phyloP scores from a whole-genome alignment of 345 rosid genomes.

The Lumnitzera littorea region DNA sequence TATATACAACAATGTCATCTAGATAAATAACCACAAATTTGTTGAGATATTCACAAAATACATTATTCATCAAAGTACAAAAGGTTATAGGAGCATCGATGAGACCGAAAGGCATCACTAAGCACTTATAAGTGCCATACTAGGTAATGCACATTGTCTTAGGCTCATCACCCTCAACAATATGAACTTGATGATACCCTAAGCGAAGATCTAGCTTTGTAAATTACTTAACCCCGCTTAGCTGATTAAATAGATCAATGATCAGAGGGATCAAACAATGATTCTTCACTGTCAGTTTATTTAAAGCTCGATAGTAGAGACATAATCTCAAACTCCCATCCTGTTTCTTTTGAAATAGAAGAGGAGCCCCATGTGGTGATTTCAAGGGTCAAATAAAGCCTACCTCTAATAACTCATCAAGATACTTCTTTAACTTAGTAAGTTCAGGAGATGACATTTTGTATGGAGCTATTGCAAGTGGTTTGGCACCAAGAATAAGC shows the following conservation, averaged over 20 bases:
- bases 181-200: too few species aligned
- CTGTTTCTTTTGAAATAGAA: too few species aligned
- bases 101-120: too few species aligned
- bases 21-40: not conserved
- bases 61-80: slow-evolving; percentile 4
- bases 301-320: too few species aligned
- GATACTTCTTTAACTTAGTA: not conserved
- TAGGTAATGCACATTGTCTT: not conserved
- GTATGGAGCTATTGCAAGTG: not conserved
- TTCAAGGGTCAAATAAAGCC: not conserved
- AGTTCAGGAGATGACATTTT: not conserved
- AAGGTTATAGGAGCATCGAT: not conserved
- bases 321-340: not conserved
- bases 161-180: too few species aligned
- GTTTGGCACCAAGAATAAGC: not conserved
- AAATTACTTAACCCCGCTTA: too few species aligned
- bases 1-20: too few species aligned
- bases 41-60: not conserved
- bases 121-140: not conserved
- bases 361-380: too few species aligned
- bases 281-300: too few species aligned
- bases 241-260: too few species aligned
- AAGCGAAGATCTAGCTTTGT: too few species aligned
- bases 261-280: too few species aligned
- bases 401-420: not conserved